These are phyloP conservation scores for Hypoxylon fuscum DNA, from an alignment of 495 filamentous ascomycete species.

Conservation along the genomic window DNA sequence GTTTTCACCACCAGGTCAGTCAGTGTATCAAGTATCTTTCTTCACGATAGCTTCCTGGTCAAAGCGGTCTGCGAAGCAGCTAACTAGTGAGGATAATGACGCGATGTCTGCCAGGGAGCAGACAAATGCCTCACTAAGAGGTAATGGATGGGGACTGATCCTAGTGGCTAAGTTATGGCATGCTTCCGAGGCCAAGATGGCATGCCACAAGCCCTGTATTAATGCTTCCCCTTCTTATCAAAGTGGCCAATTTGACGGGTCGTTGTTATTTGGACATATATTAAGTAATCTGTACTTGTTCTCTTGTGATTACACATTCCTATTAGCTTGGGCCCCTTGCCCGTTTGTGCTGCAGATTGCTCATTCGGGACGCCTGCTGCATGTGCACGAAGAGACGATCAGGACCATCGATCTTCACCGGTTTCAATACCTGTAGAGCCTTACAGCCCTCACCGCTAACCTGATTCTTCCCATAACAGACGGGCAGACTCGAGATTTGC, in stretches of 20 bases:
- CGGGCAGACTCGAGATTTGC: background rate
- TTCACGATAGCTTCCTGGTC: slow-evolving; percentile 19
- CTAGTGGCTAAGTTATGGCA: slow-evolving; percentile 2
- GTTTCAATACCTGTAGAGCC: slow-evolving; percentile 7
- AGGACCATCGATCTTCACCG: slow-evolving; percentile 15
- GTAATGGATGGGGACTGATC: slow-evolving; percentile 1
- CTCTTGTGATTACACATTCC: slow-evolving; percentile 1
- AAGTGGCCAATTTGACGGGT: slow-evolving; percentile 1
- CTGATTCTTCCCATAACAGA: background rate
- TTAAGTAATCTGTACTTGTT: slow-evolving; percentile 15
- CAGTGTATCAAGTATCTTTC: slow-evolving; percentile 2
- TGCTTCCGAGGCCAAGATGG: slow-evolving; percentile 11
- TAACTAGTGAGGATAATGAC: slow-evolving; percentile 14
- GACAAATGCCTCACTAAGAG: slow-evolving; percentile 31
- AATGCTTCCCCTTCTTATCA: slow-evolving; percentile 4
- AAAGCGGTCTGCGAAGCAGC: slow-evolving; percentile 11
- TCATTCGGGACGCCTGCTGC: slow-evolving; percentile 32
- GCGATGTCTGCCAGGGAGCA: background rate
- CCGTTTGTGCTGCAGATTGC: slow-evolving; percentile 29
- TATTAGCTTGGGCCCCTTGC: slow-evolving; percentile 29
- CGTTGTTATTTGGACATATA: background rate
- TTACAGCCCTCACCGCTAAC: slow-evolving; percentile 16
- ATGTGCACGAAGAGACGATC: slow-evolving; percentile 26
- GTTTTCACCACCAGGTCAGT: slow-evolving; percentile 26
- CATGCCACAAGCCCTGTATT: slow-evolving; percentile 1